Evolutionary conservation across 1,284 basidiomycete species (phyloP), one percentile per base, ranked within the genome.

Genomic region (Macrocybe sp.): DNA sequence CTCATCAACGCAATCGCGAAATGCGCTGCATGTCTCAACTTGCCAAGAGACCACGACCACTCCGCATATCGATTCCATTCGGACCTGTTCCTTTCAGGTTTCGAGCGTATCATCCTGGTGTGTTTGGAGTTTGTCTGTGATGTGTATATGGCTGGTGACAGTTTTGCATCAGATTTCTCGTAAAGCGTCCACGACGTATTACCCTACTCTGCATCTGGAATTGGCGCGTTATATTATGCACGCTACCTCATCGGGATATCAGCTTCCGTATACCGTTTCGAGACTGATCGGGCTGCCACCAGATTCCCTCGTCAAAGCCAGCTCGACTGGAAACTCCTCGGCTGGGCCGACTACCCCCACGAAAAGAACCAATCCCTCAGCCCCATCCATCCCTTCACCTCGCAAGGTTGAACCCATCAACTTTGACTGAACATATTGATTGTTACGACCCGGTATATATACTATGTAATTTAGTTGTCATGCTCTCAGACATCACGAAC

Each of bases 131-230:
- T 34, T 5, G 33, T 9, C 22, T 3, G 22, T 41, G 11, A 37
- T 48, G 28, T 44, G 8, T 28, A 43, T 41, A 35, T 43, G n/a
- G 37, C 35, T 30, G n/a, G 12, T n/a, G 37, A 35, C 44, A 22
- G 41, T 37, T 28, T 51, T 41, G 58, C 60, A 45, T 32, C 60
- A 97, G 93, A 90, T 94, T 37, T 81, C 92, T 1, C 85, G 94
- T 46, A 96, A 96, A 65, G 92, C 94, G 6, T 96, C 93, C 6
- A 83, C 86, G 9, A 85, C 88, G 7, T 96, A 96, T 64, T 97
- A 97, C 64, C 92, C 92, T 0, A 87, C 83, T 1, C 78, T 97
- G 2, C 94, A 97, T 63, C 82, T 97, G 41, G 94, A 97, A 66
- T 73, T 97, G 41, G 79, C 92, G 1, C 80, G 92, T 22, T 97